phyloP scores from a whole-genome alignment of 2,329 filamentous ascomycete species.

The Drechslerella dactyloides region DNA sequence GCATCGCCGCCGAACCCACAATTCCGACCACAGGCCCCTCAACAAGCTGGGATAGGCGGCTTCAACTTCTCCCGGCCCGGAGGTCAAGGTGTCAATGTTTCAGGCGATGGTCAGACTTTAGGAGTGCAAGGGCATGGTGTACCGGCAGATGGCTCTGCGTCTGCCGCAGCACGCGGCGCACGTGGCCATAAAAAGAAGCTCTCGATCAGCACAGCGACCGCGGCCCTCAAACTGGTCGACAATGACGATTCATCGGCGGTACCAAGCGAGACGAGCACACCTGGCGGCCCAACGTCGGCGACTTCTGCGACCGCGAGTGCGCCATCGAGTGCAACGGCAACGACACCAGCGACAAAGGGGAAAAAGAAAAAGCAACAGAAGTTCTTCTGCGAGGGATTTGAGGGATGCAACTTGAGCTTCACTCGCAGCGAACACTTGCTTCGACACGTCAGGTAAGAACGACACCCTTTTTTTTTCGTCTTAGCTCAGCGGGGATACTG shows the following conservation, averaged over 20 bases:
- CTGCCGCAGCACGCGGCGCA: conserved; percentile 23
- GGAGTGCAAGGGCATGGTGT: conserved; percentile 21
- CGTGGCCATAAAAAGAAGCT: conserved; percentile 50
- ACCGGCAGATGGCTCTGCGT: conserved; percentile 15
- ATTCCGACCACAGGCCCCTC: conserved; percentile 41
- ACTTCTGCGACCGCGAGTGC: conserved; percentile 38
- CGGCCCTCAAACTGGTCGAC: conserved; percentile 46
- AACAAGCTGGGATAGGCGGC: conserved; percentile 31
- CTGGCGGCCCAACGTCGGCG: conserved; percentile 32
- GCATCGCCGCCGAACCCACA: conserved; percentile 40
- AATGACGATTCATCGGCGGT: conserved; percentile 42
- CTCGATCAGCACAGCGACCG: conserved; percentile 51
- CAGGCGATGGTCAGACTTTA: conserved; percentile 27
- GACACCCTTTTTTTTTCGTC: conserved; percentile 40
- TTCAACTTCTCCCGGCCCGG: conserved; percentile 36
- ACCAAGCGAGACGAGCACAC: conserved; percentile 42
- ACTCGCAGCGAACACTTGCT: conserved; percentile 94
- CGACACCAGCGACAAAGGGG: conserved; percentile 61
- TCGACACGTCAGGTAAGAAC: conserved; percentile 82
- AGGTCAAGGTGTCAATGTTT: conserved; percentile 20
- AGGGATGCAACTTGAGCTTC: conserved; percentile 91
- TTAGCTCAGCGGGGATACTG: conserved; percentile 23
- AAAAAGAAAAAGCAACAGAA: conserved; percentile 97
- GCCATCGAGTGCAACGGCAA: conserved; percentile 11
- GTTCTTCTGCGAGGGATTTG: conserved; percentile 95